Percentiles rank a stretch among this genome's conserved stretches.
phyloP scores from a whole-genome alignment of 2,329 filamentous ascomycete species.

The Sporothrix protearum region DNA sequence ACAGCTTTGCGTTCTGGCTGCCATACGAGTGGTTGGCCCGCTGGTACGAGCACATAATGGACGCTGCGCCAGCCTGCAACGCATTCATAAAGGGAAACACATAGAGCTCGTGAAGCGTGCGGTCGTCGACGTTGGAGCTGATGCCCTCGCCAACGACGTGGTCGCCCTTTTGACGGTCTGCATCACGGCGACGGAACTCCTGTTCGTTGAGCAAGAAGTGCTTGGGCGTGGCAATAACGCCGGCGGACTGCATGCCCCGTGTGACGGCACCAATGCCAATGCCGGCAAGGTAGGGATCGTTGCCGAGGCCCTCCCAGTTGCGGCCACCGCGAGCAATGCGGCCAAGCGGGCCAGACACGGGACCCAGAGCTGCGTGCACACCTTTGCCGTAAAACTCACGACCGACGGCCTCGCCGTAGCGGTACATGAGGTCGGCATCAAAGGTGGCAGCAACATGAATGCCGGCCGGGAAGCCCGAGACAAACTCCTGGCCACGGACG shows the following conservation, averaged over 20 bases:
- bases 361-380: slow-evolving; percentile 65
- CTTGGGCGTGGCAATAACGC: slow-evolving; percentile 74
- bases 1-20: slow-evolving; percentile 67
- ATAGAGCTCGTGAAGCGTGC: slow-evolving; percentile 62
- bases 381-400: slow-evolving; percentile 65
- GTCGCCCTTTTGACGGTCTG: slow-evolving; percentile 45
- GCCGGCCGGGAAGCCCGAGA: slow-evolving; percentile 59
- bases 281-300: slow-evolving; percentile 36
- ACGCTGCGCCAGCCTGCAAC: slow-evolving; percentile 53
- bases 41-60: slow-evolving; percentile 68
- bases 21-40: slow-evolving; percentile 68
- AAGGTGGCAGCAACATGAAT: slow-evolving; percentile 68
- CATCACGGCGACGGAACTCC: slow-evolving; percentile 47
- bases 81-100: slow-evolving; percentile 64
- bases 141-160: slow-evolving; percentile 46
- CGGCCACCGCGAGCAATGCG: slow-evolving; percentile 60
- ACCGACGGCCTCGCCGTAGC: slow-evolving; percentile 64
- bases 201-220: slow-evolving; percentile 61
- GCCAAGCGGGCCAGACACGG: slow-evolving; percentile 56
- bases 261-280: slow-evolving; percentile 33
- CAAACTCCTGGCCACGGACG: slow-evolving; percentile 36
- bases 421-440: slow-evolving; percentile 62
- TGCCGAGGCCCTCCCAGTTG: slow-evolving; percentile 53
- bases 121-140: slow-evolving; percentile 62
- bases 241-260: slow-evolving; percentile 39